Conservation (phyloP, 192 early-diverging fungal species). For the Backusella liffmaniae region DNA sequence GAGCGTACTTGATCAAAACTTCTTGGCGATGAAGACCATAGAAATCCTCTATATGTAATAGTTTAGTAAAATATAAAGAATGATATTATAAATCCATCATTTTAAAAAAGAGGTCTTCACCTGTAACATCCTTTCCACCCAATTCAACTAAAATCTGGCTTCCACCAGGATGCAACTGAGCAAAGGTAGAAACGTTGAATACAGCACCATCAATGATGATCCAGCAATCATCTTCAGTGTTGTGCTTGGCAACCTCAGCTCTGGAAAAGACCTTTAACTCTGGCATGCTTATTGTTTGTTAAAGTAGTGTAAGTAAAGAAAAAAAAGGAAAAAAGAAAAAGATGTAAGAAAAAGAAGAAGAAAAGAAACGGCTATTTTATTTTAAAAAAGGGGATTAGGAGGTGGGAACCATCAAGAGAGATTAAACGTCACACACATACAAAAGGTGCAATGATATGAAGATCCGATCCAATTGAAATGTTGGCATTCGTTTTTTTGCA, state of each 20-base stretch:
- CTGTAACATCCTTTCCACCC: conserved; percentile 76
- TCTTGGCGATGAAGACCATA: conserved; percentile 42
- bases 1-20: conserved; percentile 64
- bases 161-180: conserved; percentile 59
- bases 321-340: neutral
- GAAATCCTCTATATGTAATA: conserved; percentile 21
- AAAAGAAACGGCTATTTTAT: neutral
- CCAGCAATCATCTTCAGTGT: conserved; percentile 44
- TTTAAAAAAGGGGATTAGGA: neutral
- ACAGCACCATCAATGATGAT: conserved; percentile 61
- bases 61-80: neutral
- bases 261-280: conserved; percentile 27
- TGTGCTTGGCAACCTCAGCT: conserved; percentile 38
- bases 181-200: conserved; percentile 55
- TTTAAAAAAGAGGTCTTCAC: neutral
- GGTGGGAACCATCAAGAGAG: neutral
- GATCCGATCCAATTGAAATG: conserved; percentile 4
- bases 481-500: neutral
- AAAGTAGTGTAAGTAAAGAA: neutral
- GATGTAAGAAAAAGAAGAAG: neutral
- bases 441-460: neutral
- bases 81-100: too few relatives aligned
- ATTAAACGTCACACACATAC: neutral
- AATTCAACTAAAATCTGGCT: conserved; percentile 61
- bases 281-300: conserved; percentile 13